Evolutionary conservation across 2,329 filamentous ascomycete genomes (phyloP).

Genomic region (Tolypocladium sp.): DNA sequence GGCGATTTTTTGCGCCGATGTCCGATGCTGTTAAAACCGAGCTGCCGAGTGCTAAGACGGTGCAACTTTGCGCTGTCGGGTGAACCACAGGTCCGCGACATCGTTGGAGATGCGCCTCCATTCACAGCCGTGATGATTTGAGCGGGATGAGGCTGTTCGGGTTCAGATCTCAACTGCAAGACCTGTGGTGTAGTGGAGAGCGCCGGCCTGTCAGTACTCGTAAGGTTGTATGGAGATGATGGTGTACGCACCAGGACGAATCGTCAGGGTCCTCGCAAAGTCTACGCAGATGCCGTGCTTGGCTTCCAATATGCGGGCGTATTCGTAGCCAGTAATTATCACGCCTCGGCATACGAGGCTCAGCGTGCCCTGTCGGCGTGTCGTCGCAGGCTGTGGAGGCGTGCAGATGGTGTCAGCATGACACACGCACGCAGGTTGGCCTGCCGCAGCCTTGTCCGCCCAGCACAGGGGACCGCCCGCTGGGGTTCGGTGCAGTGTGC

Average conservation of each 20-base stretch:
- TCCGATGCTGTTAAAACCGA: background rate
- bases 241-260: too few relatives aligned
- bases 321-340: background rate
- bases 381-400: too few relatives aligned
- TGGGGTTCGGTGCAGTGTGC: too few relatives aligned
- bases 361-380: too few relatives aligned
- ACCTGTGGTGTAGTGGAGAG: background rate
- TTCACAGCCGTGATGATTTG: background rate
- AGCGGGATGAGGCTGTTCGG: background rate
- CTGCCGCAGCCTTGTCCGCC: too few relatives aligned
- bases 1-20: background rate
- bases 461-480: too few relatives aligned
- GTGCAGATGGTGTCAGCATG: too few relatives aligned
- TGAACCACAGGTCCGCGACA: background rate
- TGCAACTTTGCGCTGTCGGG: background rate
- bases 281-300: background rate
- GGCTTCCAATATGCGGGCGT: background rate
- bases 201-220: background rate
- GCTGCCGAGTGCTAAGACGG: background rate
- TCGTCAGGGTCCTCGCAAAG: too few relatives aligned
- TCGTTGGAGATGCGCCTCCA: background rate
- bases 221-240: too few relatives aligned
- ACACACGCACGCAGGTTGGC: too few relatives aligned
- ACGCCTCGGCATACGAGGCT: background rate
- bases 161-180: background rate